Evolutionary conservation across 768 basidiomycete species (phyloP).

Genomic region (Fistulinella prunicolor): DNA sequence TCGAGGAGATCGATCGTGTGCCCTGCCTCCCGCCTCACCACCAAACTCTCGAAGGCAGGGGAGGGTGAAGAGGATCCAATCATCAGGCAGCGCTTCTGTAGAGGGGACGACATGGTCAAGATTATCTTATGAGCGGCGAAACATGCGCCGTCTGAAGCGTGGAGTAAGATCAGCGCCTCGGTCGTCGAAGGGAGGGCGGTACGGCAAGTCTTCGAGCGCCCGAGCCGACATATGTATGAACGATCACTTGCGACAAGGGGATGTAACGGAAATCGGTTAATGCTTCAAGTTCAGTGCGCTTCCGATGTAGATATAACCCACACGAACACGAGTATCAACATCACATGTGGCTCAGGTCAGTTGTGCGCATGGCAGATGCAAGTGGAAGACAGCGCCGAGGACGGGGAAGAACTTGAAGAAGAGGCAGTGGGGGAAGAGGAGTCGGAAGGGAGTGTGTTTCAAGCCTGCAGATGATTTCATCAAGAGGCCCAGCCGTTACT

Average conservation of each 20-base stretch:
- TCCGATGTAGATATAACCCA: conserved; percentile 29
- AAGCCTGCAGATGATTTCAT: no score
- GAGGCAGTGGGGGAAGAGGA: no score
- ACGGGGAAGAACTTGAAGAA: no score
- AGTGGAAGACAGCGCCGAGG: no score
- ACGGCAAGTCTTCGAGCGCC: conserved; percentile 26
- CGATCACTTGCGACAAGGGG: conserved; percentile 28
- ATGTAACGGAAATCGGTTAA: conserved; percentile 11
- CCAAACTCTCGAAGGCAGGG: conserved; percentile 26
- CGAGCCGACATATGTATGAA: conserved; percentile 25
- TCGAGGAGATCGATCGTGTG: conserved; percentile 34
- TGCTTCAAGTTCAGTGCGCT: conserved; percentile 13
- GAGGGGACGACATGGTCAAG: conserved; percentile 40
- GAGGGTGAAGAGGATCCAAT: conserved; percentile 28
- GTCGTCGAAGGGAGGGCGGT: conserved; percentile 38
- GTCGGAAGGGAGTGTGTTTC: no score
- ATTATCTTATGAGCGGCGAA: conserved; percentile 45
- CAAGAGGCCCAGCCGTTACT: no score
- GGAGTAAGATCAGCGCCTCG: conserved; percentile 40
- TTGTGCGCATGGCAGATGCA: conserved; percentile 23
- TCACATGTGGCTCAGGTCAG: conserved; percentile 31
- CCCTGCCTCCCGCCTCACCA: conserved; percentile 21
- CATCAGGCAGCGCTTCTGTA: conserved; percentile 35
- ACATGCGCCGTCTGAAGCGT: conserved; percentile 38
- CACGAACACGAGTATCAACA: conserved; percentile 10